Conservation (phyloP, 2,329 filamentous ascomycete genomes). For the Trichoderma oligosporum region DNA sequence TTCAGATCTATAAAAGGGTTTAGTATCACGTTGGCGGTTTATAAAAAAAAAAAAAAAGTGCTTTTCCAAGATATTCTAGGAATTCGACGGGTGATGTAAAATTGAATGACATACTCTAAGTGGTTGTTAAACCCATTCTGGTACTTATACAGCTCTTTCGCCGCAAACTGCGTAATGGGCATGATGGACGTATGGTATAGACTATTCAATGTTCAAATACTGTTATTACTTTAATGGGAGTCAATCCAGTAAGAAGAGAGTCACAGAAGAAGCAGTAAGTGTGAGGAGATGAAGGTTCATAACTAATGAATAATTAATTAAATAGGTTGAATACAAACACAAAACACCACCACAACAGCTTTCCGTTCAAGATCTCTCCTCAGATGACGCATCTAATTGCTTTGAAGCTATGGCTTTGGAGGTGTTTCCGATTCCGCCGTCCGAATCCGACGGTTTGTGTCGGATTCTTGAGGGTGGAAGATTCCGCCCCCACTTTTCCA, state of each 20-base stretch:
- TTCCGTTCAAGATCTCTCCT: no score
- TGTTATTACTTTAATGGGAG: background rate
- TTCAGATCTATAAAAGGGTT: constrained; percentile 57
- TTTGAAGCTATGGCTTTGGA: background rate
- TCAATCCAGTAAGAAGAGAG: background rate
- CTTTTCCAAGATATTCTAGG: no score
- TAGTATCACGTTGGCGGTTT: background rate
- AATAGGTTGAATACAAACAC: background rate
- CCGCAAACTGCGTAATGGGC: constrained; percentile 48
- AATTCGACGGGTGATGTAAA: background rate
- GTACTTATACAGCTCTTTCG: constrained; percentile 64
- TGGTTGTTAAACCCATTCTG: constrained; percentile 74
- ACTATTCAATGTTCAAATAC: background rate
- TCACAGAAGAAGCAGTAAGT: background rate
- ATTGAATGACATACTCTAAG: constrained; percentile 56
- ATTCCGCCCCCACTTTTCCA: no score
- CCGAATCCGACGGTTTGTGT: constrained; percentile 15
- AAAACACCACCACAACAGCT: no score
- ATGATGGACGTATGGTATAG: constrained; percentile 36
- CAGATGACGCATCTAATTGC: constrained; percentile 15
- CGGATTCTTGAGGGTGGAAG: background rate
- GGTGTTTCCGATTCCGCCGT: constrained; percentile 3
- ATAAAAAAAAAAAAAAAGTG: no score
- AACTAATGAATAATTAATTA: background rate
- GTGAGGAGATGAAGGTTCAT: background rate